A percentile compares a stretch with the other conserved stretches of the same genome.
Evolutionary conservation across 2,329 filamentous ascomycete species (phyloP).

Genomic region (Cytospora chrysosperma): DNA sequence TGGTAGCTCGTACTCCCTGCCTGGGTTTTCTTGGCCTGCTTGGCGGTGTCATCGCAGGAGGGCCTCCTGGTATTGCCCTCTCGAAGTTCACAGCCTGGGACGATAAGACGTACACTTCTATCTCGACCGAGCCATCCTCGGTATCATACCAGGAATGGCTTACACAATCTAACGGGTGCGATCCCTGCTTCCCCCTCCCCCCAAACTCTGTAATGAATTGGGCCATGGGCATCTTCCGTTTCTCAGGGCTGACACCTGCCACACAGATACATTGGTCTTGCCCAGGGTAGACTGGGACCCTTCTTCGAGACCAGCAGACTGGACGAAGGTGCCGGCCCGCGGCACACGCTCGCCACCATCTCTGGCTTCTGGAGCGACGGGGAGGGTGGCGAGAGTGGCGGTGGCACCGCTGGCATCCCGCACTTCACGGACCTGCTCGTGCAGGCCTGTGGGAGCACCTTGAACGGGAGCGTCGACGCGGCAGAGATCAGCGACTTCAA

Average conservation of each 20-base stretch:
- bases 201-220: no score
- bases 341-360: not conserved
- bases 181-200: no score
- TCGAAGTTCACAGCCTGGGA: not conserved
- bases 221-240: no score
- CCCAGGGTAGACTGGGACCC: not conserved
- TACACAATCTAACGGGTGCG: no score
- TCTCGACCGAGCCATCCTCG: no score
- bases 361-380: not conserved
- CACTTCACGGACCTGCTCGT: no score
- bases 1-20: not conserved
- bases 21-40: not conserved
- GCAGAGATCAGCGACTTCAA: not conserved
- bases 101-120: not conserved
- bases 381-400: not conserved
- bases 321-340: not conserved
- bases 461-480: not conserved
- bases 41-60: not conserved
- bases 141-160: no score
- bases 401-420: not conserved
- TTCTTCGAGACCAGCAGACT: not conserved
- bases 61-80: not conserved
- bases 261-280: not conserved
- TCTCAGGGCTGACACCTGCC: not conserved
- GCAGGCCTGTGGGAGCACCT: no score